Evolutionary conservation across 2,329 filamentous ascomycete species (phyloP).

Genomic region (Colletotrichum sp.): DNA sequence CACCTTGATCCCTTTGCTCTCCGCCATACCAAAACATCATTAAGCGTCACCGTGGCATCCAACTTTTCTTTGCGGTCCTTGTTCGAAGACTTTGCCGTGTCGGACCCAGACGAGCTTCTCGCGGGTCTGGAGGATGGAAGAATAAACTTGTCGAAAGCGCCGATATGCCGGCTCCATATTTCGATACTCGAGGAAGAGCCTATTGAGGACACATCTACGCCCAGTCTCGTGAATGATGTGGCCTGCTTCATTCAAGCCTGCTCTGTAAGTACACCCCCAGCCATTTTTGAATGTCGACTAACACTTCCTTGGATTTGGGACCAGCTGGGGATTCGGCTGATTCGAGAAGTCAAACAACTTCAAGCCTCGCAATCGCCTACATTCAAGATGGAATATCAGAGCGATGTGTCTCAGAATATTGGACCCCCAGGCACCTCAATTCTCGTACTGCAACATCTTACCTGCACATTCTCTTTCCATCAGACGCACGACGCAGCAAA

Average conservation of each 20-base stretch:
- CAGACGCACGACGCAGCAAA: background rate
- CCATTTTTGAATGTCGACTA: background rate
- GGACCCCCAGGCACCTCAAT: conserved; percentile 29
- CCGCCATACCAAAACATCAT: background rate
- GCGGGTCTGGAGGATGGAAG: background rate
- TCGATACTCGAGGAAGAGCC: background rate
- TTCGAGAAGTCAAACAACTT: background rate
- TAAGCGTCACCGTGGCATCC: background rate
- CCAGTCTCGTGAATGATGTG: background rate
- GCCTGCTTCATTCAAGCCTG: background rate
- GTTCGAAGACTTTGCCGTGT: background rate
- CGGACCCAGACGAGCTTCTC: background rate
- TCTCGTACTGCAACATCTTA: conserved; percentile 28
- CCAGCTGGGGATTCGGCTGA: conserved; percentile 4
- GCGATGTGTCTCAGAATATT: conserved; percentile 33
- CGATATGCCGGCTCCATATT: background rate
- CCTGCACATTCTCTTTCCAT: conserved; percentile 7
- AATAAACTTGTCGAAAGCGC: background rate
- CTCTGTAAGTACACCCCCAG: background rate
- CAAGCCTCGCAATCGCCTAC: conserved; percentile 8
- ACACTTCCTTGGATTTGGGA: background rate
- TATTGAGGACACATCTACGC: background rate
- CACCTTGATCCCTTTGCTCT: background rate
- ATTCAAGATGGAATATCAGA: conserved; percentile 42
- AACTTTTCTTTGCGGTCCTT: background rate